phyloP scores from a whole-genome alignment of 768 basidiomycete species.

The Clitopilus passeckerianus region DNA sequence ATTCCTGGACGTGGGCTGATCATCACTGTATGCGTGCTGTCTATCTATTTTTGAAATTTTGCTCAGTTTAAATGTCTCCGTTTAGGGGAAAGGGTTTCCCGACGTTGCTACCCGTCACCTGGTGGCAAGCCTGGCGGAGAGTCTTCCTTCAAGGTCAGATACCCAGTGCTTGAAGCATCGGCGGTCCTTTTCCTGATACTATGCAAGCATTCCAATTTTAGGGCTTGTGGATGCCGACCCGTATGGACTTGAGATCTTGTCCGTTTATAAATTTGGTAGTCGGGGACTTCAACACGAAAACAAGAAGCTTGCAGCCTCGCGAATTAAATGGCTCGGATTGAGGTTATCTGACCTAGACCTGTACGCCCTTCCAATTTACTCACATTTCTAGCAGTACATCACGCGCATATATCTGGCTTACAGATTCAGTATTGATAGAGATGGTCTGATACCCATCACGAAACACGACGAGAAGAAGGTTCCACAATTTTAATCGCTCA shows the following conservation, averaged over 20 bases:
- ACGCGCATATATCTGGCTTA: background rate
- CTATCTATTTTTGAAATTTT: background rate
- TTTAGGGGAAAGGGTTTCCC: slow-evolving; percentile 94
- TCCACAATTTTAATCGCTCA: slow-evolving; percentile 3
- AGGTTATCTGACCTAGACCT: slow-evolving; percentile 58
- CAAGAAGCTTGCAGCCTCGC: slow-evolving; percentile 56
- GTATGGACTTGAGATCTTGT: slow-evolving; percentile 88
- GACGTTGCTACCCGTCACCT: slow-evolving; percentile 89
- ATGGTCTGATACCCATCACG: slow-evolving; percentile 64
- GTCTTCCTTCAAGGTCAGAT: slow-evolving; percentile 55
- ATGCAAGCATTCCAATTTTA: slow-evolving; percentile 64
- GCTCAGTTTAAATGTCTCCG: background rate
- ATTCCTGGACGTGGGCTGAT: slow-evolving; percentile 66
- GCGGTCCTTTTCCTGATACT: slow-evolving; percentile 1
- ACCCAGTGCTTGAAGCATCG: background rate
- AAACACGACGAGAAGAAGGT: slow-evolving; percentile 76
- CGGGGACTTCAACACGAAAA: slow-evolving; percentile 65
- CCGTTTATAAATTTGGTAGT: slow-evolving; percentile 84
- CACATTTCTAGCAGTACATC: background rate
- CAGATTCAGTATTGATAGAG: slow-evolving; percentile 58
- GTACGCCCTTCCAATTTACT: slow-evolving; percentile 31
- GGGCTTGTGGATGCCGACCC: slow-evolving; percentile 89
- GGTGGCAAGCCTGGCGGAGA: slow-evolving; percentile 64
- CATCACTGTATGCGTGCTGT: slow-evolving; percentile 54
- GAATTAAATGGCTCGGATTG: slow-evolving; percentile 80